Evolutionary conservation across 2,329 filamentous ascomycete genomes (phyloP), one percentile per base, ranked within the genome.

Genomic region (Colletotrichum destructivum): DNA sequence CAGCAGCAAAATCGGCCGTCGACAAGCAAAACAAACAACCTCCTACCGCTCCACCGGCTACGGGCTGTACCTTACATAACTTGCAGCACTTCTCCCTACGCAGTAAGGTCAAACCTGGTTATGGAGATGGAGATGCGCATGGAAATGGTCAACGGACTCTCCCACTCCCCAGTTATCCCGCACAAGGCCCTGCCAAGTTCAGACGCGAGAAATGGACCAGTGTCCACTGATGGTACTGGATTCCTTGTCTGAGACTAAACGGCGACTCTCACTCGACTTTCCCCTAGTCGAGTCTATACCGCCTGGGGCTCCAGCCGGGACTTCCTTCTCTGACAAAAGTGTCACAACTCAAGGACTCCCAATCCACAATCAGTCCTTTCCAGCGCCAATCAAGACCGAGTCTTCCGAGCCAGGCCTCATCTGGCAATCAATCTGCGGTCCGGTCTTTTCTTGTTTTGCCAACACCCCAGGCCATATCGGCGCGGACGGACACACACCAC

Each of bases 351-450:
- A 60, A 64, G 46, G 59, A 55, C 65, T 63, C 23, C 65, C 52
- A 64, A 63, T 64, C 69, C 69, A 71, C 69, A 31, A 9, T 4
- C 55, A n/a, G 51, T 42, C 59, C 52, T 12, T 62, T 55, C 46
- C 44, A 68, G 52, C 47, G 55, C 69, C 69, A 71, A 69, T 71
- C 69, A 71, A 38, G 44, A 38, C 55, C 55, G 42, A 56, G 52
- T 11, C 60, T 70, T n/a, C 61, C 56, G 51, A 65, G 46, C 70
- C 66, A 71, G 67, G 61, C 66, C 54, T 66, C 66, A 52, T 71
- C 66, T 56, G 62, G 56, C 66, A 72, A 69, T 66, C 66, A 72
- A 72, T 71, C 66, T 72, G 66, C 70, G 66, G 61, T 69, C 61
- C 52, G 47, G 62, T 56, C 69, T 72, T 38, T 63, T 55, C 35